phyloP scores from a whole-genome alignment of 257 asterid genomes.

The Datura wrightii region DNA sequence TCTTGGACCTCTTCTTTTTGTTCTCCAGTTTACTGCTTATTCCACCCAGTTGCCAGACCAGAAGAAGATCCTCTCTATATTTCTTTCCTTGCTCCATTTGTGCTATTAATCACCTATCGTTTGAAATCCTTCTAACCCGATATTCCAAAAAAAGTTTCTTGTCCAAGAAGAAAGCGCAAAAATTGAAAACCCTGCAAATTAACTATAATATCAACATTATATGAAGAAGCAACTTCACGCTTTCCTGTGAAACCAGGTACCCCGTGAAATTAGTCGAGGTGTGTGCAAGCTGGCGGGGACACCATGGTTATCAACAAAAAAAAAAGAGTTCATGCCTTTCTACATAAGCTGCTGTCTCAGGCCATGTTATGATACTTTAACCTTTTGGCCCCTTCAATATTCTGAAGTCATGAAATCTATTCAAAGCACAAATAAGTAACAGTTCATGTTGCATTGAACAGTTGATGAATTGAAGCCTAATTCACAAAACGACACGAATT shows the following conservation, averaged over 20 bases:
- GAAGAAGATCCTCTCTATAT: not conserved
- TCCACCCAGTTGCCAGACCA: not conserved
- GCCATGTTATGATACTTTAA: not conserved
- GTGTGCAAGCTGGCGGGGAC: no score
- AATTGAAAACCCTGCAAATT: not conserved
- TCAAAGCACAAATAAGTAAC: not conserved
- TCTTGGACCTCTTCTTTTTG: not conserved
- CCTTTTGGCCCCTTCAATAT: constrained; percentile 11
- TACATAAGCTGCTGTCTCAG: not conserved
- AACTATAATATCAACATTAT: not conserved
- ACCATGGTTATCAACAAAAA: no score
- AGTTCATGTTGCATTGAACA: not conserved
- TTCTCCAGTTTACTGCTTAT: not conserved
- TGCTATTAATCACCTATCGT: not conserved
- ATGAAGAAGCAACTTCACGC: not conserved
- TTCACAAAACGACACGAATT: not conserved
- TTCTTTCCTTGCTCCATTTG: not conserved
- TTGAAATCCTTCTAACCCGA: not conserved
- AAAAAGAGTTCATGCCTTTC: not conserved
- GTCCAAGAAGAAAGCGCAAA: not conserved
- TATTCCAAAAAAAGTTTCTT: not conserved
- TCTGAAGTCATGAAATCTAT: not conserved
- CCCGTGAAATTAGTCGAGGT: no score
- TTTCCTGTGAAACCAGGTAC: not conserved
- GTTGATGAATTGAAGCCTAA: constrained; percentile 1